Evolutionary conservation across 805 yeast genomes (phyloP).

Genomic region (Zygosaccharomyces gambellarensis): DNA sequence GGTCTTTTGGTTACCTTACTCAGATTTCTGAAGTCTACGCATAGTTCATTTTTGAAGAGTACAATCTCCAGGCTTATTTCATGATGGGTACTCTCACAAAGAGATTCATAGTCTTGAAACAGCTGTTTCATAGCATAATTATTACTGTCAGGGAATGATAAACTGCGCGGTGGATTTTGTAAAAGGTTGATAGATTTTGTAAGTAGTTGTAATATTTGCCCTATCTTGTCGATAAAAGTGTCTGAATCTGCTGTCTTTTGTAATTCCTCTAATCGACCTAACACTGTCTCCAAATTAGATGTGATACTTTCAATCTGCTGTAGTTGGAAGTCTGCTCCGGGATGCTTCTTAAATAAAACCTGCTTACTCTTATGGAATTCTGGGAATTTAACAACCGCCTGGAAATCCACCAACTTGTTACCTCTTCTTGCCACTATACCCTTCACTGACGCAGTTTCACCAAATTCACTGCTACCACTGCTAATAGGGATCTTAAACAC

Average conservation of each 20-base stretch:
- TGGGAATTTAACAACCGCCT: conserved; percentile 37
- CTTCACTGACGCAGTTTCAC: conserved; percentile 37
- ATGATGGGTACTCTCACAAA: conserved; percentile 34
- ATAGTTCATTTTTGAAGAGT: conserved; percentile 56
- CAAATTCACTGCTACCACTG: conserved; percentile 13
- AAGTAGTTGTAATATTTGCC: conserved; percentile 18
- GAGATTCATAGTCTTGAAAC: conserved; percentile 34
- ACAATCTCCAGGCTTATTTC: conserved; percentile 51
- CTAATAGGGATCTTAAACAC: conserved; percentile 52
- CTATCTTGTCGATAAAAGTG: conserved; percentile 23
- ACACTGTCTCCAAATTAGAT: conserved; percentile 18
- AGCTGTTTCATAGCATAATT: conserved; percentile 44
- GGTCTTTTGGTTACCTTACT: conserved; percentile 50
- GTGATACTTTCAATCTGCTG: conserved; percentile 34
- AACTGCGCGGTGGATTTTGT: conserved; percentile 48
- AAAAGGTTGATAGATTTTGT: conserved; percentile 28
- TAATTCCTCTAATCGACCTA: conserved; percentile 40
- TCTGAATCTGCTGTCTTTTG: conserved; percentile 38
- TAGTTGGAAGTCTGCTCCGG: conserved; percentile 42
- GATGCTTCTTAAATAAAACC: conserved; percentile 37
- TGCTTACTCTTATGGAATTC: conserved; percentile 39
- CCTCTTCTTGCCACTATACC: conserved; percentile 59
- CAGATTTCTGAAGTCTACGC: conserved; percentile 54
- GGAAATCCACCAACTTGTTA: conserved; percentile 46
- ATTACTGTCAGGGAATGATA: conserved; percentile 56